These are phyloP conservation scores for Volvariella volvacea DNA, from an alignment of 1,284 basidiomycete genomes.

Conservation along the genomic window DNA sequence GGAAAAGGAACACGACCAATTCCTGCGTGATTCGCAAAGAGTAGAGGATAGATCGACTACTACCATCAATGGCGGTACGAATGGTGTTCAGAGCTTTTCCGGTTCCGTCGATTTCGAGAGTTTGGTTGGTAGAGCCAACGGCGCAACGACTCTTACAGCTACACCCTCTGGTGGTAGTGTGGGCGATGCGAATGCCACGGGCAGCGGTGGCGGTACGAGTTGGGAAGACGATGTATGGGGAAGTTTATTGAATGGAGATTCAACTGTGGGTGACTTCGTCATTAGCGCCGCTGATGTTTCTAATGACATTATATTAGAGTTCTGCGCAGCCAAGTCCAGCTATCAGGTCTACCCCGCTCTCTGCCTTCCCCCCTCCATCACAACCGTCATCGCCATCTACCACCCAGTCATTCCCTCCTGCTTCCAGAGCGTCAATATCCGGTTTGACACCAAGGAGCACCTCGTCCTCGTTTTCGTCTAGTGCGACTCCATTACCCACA, in stretches of 20 bases:
- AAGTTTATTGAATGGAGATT: constrained; percentile 51
- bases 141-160: too few species aligned
- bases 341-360: constrained; percentile 9
- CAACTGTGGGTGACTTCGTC: constrained; percentile 9
- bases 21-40: constrained; percentile 76
- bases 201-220: constrained; percentile 31
- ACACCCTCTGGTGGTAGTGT: constrained; percentile 13
- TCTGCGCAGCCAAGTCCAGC: constrained; percentile 6
- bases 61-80: constrained; percentile 27
- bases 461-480: neutral
- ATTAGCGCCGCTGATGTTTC: too few species aligned
- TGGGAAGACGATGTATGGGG: constrained; percentile 83
- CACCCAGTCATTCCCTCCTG: constrained; percentile 16
- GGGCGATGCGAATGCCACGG: constrained; percentile 21
- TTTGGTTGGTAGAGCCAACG: constrained; percentile 53
- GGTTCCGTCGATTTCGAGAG: constrained; percentile 65
- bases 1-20: constrained; percentile 80
- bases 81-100: constrained; percentile 19
- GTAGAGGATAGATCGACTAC: constrained; percentile 70
- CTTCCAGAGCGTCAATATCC: neutral
- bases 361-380: constrained; percentile 10
- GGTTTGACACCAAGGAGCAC: too few species aligned
- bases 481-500: neutral
- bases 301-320: neutral
- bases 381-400: constrained; percentile 3